Evolutionary conservation across 2,329 filamentous ascomycete genomes (phyloP).

Genomic region (Diplodia sapinea): DNA sequence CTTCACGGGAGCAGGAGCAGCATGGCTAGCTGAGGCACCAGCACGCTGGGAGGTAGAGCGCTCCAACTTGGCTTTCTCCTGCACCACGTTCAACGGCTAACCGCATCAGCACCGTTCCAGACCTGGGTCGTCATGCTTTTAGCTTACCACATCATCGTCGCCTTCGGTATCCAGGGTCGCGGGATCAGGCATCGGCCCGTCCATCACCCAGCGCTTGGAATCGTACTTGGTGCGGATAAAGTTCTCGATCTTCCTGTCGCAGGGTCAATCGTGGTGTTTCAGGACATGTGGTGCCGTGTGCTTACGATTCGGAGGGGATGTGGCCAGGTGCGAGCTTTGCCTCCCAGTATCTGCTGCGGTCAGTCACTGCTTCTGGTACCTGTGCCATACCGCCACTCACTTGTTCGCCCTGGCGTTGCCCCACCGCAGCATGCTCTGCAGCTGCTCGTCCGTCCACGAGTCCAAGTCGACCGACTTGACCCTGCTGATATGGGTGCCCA

Average conservation of each 20-base stretch:
- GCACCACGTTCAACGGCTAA: slow-evolving; percentile 69
- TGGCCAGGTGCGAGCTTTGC: slow-evolving; percentile 89
- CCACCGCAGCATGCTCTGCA: slow-evolving; percentile 93
- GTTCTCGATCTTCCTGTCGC: slow-evolving; percentile 87
- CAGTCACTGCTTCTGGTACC: slow-evolving; percentile 33
- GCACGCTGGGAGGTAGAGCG: slow-evolving; percentile 62
- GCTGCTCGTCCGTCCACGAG: slow-evolving; percentile 97
- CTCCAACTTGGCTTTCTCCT: slow-evolving; percentile 73
- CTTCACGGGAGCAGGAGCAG: slow-evolving; percentile 32
- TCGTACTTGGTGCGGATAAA: slow-evolving; percentile 99
- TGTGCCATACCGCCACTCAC: slow-evolving; percentile 50
- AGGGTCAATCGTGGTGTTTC: slow-evolving; percentile 20
- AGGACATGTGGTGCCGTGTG: slow-evolving; percentile 36
- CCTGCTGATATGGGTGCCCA: slow-evolving; percentile 97
- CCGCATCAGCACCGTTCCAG: slow-evolving; percentile 6
- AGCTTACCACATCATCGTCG: slow-evolving; percentile 78
- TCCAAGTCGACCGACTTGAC: slow-evolving; percentile 99
- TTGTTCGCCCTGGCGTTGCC: slow-evolving; percentile 96
- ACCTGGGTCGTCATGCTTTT: slow-evolving; percentile 46
- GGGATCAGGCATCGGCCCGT: slow-evolving; percentile 93
- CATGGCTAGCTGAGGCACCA: slow-evolving; percentile 48
- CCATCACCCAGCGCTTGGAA: slow-evolving; percentile 99
- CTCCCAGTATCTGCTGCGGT: slow-evolving; percentile 76
- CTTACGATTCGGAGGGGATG: slow-evolving; percentile 81
- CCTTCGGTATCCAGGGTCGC: slow-evolving; percentile 80